Evolutionary conservation across 768 basidiomycete species (phyloP).

Genomic region (Dacryopinax primogenitus): DNA sequence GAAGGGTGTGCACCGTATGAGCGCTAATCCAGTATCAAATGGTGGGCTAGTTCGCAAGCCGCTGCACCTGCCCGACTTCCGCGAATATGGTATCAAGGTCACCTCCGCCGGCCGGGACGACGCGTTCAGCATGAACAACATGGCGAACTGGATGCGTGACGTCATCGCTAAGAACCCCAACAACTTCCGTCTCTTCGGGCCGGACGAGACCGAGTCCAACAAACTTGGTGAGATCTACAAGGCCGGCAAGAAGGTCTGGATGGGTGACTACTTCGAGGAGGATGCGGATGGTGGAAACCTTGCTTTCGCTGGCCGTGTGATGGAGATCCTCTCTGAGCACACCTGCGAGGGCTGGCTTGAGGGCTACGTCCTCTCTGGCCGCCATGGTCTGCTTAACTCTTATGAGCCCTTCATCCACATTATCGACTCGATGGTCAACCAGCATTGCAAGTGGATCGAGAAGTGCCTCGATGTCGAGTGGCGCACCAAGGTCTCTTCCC

Average conservation of each 20-base stretch:
- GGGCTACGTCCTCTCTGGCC: constrained; percentile 82
- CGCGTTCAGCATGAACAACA: constrained; percentile 19
- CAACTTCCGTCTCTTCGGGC: constrained; percentile 79
- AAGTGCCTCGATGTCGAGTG: constrained; percentile 49
- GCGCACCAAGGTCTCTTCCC: constrained; percentile 54
- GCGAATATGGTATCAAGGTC: constrained; percentile 62
- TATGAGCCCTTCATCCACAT: constrained; percentile 90
- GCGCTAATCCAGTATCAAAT: constrained; percentile 23
- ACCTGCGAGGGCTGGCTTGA: constrained; percentile 85
- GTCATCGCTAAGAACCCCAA: constrained; percentile 52
- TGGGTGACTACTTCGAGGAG: constrained; percentile 7
- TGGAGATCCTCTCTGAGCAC: constrained; percentile 83
- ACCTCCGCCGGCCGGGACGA: constrained; percentile 40
- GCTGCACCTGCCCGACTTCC: constrained; percentile 57
- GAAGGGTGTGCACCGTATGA: constrained; percentile 23
- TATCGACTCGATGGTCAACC: constrained; percentile 59
- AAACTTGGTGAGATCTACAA: constrained; percentile 75
- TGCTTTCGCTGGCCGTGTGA: constrained; percentile 53
- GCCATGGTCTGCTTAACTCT: constrained; percentile 72
- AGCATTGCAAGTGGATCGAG: constrained; percentile 68
- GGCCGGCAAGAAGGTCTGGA: constrained; percentile 14
- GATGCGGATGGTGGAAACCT: not conserved
- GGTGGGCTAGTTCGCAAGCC: constrained; percentile 37
- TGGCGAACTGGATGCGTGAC: constrained; percentile 28
- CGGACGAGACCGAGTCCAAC: constrained; percentile 77